Evolutionary conservation across 208 protist genomes (phyloP), one percentile per base, ranked within the genome.

Genomic region (Leishmania martiniquensis): DNA sequence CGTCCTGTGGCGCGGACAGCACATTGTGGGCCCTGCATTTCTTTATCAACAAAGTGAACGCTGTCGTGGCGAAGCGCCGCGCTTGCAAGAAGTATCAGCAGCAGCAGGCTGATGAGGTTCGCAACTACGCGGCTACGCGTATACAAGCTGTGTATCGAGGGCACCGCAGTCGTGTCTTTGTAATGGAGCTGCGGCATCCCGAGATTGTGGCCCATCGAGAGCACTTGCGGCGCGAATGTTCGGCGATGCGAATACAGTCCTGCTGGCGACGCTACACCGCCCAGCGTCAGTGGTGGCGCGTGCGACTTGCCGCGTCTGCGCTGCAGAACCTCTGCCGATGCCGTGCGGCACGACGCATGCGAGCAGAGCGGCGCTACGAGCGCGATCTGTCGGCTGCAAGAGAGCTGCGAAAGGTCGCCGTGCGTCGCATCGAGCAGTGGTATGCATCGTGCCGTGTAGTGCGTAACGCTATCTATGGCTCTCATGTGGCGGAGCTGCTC

Each of bases 61-160:
- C 94, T 37, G 81, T 92, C 37, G 85, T 87, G 1, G 72, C 79
- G 22, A 84, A 84, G 73, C 84, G 88, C 65, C 82, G 92, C 1
- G 88, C 89, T 15, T 79, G 84, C 29, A 78, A 80, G 59, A 20
- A 44, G 6, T 74, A 49, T 29, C 60, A 76, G 57, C 74, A 81
- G 66, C 65, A 75, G 32, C 80, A 84, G 65, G 69, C 82, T 51
- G 75, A 34, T 5, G 85, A 91, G 73, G 63, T 82, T 37, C 55
- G 76, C 37, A 51, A 76, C 44, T 94, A 79, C 51, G 89, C 91
- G 0, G 94, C 91, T 6, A 74, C 77, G 17, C 71, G 68, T 29
- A 93, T 97, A 39, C 89, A 93, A 63, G 86, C 88, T 17, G 62
- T 95, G 25, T 90, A 84, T 59, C 90, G 89, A 60, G 91, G 91